Evolutionary conservation across 768 basidiomycete genomes (phyloP).

Genomic region (Austroboletus festivus): DNA sequence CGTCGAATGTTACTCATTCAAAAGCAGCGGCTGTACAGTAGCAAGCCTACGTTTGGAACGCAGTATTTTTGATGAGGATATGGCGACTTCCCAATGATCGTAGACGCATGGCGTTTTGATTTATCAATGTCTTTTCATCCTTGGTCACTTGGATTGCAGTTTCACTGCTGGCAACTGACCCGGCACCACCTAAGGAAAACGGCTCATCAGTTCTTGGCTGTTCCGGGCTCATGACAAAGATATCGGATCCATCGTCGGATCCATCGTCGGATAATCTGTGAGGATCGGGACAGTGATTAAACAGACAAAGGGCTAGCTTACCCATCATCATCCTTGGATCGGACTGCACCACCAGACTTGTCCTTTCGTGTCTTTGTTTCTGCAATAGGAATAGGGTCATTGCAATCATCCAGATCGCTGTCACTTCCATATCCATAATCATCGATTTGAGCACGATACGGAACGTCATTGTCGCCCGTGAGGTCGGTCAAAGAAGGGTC

Average conservation of each 20-base stretch:
- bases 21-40: too few species aligned
- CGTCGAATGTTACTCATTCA: background rate
- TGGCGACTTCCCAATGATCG: slow-evolving; percentile 21
- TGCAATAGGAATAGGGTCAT: background rate
- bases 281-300: background rate
- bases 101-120: slow-evolving; percentile 5
- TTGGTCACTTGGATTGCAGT: background rate
- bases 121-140: background rate
- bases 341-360: too few species aligned
- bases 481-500: slow-evolving; percentile 17
- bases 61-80: slow-evolving; percentile 26
- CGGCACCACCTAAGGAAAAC: background rate
- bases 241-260: slow-evolving; percentile 10
- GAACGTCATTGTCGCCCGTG: slow-evolving; percentile 9
- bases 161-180: slow-evolving; percentile 7
- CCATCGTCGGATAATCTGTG: slow-evolving; percentile 12
- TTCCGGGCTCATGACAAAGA: slow-evolving; percentile 19
- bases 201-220: background rate
- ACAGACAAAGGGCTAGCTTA: background rate
- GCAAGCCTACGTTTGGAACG: slow-evolving; percentile 27
- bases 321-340: slow-evolving; percentile 2
- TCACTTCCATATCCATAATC: slow-evolving; percentile 34
- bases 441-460: slow-evolving; percentile 3
- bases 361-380: too few species aligned
- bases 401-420: slow-evolving; percentile 36